Conservation (phyloP, 108 stramenopile species). For the Fragilariopsis cylindrus region DNA sequence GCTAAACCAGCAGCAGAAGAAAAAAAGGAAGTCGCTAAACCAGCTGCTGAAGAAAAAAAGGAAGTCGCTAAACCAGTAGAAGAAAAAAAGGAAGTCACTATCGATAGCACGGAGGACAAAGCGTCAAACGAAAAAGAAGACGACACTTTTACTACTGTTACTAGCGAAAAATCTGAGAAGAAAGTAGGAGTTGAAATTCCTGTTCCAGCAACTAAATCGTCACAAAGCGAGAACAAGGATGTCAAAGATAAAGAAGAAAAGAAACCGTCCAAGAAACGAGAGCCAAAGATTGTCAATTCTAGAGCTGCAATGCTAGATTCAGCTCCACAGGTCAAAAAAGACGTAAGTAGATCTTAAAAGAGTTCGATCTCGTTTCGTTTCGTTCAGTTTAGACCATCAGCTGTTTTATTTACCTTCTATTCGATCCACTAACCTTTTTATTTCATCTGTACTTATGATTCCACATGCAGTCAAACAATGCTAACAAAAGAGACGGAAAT, state of each 20-base stretch:
- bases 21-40: slow-evolving; percentile 13
- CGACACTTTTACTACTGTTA: slow-evolving; percentile 12
- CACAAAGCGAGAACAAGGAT: slow-evolving; percentile 21
- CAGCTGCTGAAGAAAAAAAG: background rate
- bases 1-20: slow-evolving; percentile 7
- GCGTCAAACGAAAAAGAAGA: background rate
- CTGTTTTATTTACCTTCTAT: background rate
- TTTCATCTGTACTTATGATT: slow-evolving; percentile 9
- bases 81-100: background rate
- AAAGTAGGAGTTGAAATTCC: slow-evolving; percentile 27
- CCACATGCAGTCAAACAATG: slow-evolving; percentile 10
- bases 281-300: slow-evolving; percentile 71
- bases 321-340: slow-evolving; percentile 44
- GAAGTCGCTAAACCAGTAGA: slow-evolving; percentile 5
- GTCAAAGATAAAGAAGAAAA: slow-evolving; percentile 32
- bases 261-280: slow-evolving; percentile 24
- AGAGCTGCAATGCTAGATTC: slow-evolving; percentile 66
- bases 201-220: slow-evolving; percentile 7
- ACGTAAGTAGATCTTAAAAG: slow-evolving; percentile 33
- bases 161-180: slow-evolving; percentile 2
- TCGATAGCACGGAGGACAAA: background rate
- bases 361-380: background rate
- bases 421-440: background rate
- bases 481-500: slow-evolving; percentile 15
- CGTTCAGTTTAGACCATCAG: background rate